Base-by-base conservation (phyloP, 768 basidiomycete genomes). In the Amanita inopinata region DNA sequence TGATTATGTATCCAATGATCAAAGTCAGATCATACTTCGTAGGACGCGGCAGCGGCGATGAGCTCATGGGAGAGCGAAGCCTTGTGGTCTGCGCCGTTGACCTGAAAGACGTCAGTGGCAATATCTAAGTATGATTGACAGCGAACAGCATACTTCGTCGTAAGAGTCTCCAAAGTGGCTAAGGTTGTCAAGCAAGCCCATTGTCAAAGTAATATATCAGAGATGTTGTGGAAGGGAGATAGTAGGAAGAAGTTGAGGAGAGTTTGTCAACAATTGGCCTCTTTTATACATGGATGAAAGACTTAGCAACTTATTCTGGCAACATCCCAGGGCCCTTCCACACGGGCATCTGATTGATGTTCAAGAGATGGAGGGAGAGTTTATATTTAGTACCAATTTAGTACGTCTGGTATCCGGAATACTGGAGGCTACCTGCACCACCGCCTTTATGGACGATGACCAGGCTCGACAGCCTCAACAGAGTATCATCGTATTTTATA, bases 11-110 rank as follows among this genome's bases (percentile, higher is more conserved):
- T 8, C 24, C 17, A 17, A 28, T 14, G 18, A 5, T 22, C 14
- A 31, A 37, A n/a, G 3, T 12, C 18, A n/a, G 12, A 17, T 38
- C 58, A 6, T 23, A 74, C 79, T 67, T 77, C 78, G 57, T 69
- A 84, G 23, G 78, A 60, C 3, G 80, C 83, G 25, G 83, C 83
- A 25, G 61, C 80, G 34, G 77, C 76, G 47, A 85, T 67, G 36
- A 83, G 56, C 58, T 84, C 78, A 56, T 85, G 81, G 4, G 77
- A 72, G 41, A 82, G 59, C 43, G 57, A 43, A 1, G 78, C 73
- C 61, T 80, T 61, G 65, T 81, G 80, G 8, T 64, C 68, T 9
- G 66, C 64, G 39, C 66, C 68, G n/a, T 40, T 33, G 35, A 72
- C 70, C 76, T 80, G 47, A 5, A 6, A 14, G 38, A n/a, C n/a